A percentile compares a stretch with the other conserved stretches of the same genome.
These are phyloP conservation scores for Tuber calosporum DNA, from an alignment of 495 filamentous ascomycete species.

Conservation along the genomic window DNA sequence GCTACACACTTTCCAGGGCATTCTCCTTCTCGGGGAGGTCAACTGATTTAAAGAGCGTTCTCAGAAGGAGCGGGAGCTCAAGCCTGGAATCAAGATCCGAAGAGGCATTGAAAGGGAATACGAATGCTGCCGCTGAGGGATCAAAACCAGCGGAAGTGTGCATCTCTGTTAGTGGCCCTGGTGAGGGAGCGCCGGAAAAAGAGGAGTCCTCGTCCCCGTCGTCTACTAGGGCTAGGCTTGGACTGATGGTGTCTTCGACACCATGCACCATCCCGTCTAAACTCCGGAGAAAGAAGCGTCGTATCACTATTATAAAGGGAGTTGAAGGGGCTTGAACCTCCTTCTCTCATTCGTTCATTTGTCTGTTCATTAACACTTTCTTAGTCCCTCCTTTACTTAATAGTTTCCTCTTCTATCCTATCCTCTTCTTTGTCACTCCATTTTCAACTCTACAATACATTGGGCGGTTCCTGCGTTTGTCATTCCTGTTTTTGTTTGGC, in stretches of 20 bases:
- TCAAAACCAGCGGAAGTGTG: neutral
- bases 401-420: neutral
- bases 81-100: neutral
- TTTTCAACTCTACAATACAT: neutral
- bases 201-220: neutral
- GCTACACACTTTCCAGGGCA: constrained; percentile 21
- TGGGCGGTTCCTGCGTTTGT: neutral
- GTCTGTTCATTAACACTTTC: neutral
- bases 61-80: neutral
- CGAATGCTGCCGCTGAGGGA: neutral
- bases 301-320: neutral
- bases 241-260: neutral
- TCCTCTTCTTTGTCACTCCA: neutral
- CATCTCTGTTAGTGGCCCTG: neutral
- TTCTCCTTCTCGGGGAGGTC: constrained; percentile 25
- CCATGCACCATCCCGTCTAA: neutral
- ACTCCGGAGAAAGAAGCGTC: neutral
- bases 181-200: neutral
- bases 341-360: neutral
- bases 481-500: neutral
- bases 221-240: neutral
- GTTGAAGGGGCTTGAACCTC: neutral
- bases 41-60: neutral
- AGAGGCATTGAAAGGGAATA: neutral
- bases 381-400: neutral